Conservation (phyloP, 2,329 filamentous ascomycete species). For the Dichotomopilus funicola region DNA sequence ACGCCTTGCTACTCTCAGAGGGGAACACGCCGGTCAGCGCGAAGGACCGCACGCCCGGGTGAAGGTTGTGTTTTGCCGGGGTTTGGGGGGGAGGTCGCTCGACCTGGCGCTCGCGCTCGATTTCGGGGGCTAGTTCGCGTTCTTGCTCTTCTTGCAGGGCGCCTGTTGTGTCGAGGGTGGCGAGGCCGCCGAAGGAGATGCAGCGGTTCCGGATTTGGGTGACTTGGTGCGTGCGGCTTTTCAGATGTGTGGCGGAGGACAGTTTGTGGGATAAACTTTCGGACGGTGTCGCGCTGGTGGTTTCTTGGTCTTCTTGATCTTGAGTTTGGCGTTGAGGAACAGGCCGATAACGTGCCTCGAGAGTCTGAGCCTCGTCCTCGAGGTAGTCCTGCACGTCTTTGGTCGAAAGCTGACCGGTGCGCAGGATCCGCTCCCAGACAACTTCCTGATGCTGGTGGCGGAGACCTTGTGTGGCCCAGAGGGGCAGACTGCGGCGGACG, state of each 20-base stretch:
- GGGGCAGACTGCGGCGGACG: constrained; percentile 41
- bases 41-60: constrained; percentile 38
- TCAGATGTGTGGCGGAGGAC: background rate
- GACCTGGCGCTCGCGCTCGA: constrained; percentile 52
- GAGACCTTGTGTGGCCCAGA: constrained; percentile 56
- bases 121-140: constrained; percentile 58
- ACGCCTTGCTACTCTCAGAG: constrained; percentile 26
- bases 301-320: too few relatives aligned
- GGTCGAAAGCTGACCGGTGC: constrained; percentile 17
- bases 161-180: constrained; percentile 24
- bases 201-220: constrained; percentile 31
- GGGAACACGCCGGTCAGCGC: constrained; percentile 33
- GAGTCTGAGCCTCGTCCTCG: constrained; percentile 47
- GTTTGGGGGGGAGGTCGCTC: constrained; percentile 38
- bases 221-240: constrained; percentile 13
- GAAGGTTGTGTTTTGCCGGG: constrained; percentile 37
- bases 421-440: constrained; percentile 28
- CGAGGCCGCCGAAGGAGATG: constrained; percentile 30
- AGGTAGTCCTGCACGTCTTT: constrained; percentile 33
- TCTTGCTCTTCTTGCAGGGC: constrained; percentile 60
- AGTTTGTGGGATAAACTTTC: constrained; percentile 4
- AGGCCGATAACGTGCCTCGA: constrained; percentile 47
- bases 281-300: background rate
- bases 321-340: too few relatives aligned
- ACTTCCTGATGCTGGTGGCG: constrained; percentile 39